Evolutionary conservation across 164 flowering plant genomes (phyloP).

Genomic region (Santalum album): DNA sequence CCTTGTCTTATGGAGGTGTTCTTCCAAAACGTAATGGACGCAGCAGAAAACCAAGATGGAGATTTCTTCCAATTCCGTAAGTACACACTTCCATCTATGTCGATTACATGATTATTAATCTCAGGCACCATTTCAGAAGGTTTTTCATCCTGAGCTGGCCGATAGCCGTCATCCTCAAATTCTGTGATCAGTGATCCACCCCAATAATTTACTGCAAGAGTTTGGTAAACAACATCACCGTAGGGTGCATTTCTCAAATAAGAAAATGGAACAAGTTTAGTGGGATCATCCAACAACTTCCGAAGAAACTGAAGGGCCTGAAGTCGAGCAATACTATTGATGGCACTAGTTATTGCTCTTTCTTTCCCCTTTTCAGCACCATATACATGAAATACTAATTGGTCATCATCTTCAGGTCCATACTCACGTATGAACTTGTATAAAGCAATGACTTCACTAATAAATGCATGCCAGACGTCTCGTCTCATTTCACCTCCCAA

Average conservation of each 20-base stretch:
- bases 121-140: conserved; percentile 28
- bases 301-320: conserved; percentile 78
- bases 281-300: conserved; percentile 72
- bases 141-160: conserved; percentile 12
- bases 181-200: conserved; percentile 66
- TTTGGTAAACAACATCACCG: conserved; percentile 74
- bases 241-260: conserved; percentile 64
- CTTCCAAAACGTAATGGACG: conserved; percentile 74
- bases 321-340: conserved; percentile 65
- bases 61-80: conserved; percentile 81
- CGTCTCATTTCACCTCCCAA: conserved; percentile 91
- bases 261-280: conserved; percentile 75
- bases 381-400: conserved; percentile 45
- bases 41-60: conserved; percentile 68
- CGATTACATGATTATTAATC: conserved; percentile 38
- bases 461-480: conserved; percentile 89
- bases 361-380: conserved; percentile 73
- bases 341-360: conserved; percentile 48
- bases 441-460: conserved; percentile 66
- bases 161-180: conserved; percentile 18
- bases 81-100: conserved; percentile 91
- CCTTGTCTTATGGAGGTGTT: conserved; percentile 44
- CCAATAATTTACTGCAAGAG: conserved; percentile 83
- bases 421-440: conserved; percentile 64
- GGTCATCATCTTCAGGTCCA: conserved; percentile 71